Conservation (phyloP, 2,329 filamentous ascomycete genomes). For the Claviceps sp. region DNA sequence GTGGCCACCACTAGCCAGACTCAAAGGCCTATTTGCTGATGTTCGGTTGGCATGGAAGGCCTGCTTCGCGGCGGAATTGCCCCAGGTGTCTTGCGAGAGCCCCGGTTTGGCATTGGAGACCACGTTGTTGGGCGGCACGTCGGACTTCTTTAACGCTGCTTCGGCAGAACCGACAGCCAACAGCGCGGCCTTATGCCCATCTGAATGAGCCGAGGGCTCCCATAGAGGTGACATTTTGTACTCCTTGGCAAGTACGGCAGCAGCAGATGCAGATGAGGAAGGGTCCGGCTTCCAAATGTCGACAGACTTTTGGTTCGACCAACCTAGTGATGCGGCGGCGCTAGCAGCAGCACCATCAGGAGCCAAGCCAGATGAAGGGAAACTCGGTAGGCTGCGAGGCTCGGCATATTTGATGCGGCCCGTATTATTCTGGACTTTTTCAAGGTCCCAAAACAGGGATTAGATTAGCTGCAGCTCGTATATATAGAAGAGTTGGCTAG, state of each 20-base stretch:
- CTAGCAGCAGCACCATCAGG: conserved; percentile 50
- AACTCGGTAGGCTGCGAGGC: conserved; percentile 61
- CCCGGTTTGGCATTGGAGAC: conserved; percentile 5
- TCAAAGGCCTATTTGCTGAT: conserved; percentile 7
- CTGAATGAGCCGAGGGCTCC: conserved; percentile 49
- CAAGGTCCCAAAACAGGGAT: background rate
- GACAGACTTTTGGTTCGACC: conserved; percentile 52
- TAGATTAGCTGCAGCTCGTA: background rate
- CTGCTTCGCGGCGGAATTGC: conserved; percentile 56
- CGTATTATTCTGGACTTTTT: conserved; percentile 11
- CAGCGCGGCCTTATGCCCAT: conserved; percentile 63
- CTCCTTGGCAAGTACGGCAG: conserved; percentile 29
- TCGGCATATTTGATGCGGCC: conserved; percentile 55
- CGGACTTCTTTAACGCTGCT: conserved; percentile 16
- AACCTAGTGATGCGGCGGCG: conserved; percentile 61
- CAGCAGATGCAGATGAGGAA: conserved; percentile 34
- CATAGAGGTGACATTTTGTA: conserved; percentile 36
- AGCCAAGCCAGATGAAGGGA: conserved; percentile 50
- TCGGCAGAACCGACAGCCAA: conserved; percentile 38
- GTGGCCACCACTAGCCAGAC: conserved; percentile 13
- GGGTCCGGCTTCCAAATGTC: conserved; percentile 54
- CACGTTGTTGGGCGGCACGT: background rate
- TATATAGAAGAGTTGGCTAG: background rate
- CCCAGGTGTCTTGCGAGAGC: conserved; percentile 28
- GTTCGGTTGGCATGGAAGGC: conserved; percentile 38